Evolutionary conservation across 495 filamentous ascomycete species (phyloP).

Genomic region (Copromyces sp.): DNA sequence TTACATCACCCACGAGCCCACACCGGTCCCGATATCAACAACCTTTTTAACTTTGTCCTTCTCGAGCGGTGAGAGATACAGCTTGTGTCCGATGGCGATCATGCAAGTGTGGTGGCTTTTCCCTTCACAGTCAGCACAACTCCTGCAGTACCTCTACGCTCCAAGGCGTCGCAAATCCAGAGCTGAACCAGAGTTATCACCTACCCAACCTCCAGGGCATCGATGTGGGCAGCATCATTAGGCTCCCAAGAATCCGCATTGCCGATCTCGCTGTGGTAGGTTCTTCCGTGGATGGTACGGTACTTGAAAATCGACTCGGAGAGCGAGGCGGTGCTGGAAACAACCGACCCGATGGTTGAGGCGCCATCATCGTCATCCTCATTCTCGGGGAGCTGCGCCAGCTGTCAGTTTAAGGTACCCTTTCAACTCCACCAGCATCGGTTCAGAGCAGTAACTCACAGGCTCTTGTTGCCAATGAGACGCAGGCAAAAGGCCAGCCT

Average conservation of each 20-base stretch:
- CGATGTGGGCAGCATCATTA: slow-evolving; percentile 16
- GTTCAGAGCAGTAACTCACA: no score
- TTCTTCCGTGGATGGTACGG: slow-evolving; percentile 30
- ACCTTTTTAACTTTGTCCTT: slow-evolving; percentile 17
- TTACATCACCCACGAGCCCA: slow-evolving; percentile 30
- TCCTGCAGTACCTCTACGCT: no score
- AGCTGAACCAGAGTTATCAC: no score
- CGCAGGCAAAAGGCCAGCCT: no score
- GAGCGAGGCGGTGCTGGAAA: slow-evolving; percentile 30
- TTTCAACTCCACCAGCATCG: no score
- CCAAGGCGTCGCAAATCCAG: no score
- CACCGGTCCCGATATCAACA: slow-evolving; percentile 29
- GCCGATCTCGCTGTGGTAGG: slow-evolving; percentile 20
- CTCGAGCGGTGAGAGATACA: slow-evolving; percentile 26
- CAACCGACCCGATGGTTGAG: no score
- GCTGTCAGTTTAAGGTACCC: no score
- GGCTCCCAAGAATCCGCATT: slow-evolving; percentile 9
- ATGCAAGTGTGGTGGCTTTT: slow-evolving; percentile 25
- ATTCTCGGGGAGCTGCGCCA: no score
- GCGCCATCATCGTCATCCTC: no score
- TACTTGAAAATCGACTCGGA: slow-evolving; percentile 37
- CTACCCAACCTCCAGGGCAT: slow-evolving; percentile 13
- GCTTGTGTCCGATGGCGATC: slow-evolving; percentile 28
- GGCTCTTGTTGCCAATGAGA: no score
- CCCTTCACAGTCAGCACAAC: no score